Base-by-base conservation (phyloP, 179 eudicot species). In the Beta macrorhiza region DNA sequence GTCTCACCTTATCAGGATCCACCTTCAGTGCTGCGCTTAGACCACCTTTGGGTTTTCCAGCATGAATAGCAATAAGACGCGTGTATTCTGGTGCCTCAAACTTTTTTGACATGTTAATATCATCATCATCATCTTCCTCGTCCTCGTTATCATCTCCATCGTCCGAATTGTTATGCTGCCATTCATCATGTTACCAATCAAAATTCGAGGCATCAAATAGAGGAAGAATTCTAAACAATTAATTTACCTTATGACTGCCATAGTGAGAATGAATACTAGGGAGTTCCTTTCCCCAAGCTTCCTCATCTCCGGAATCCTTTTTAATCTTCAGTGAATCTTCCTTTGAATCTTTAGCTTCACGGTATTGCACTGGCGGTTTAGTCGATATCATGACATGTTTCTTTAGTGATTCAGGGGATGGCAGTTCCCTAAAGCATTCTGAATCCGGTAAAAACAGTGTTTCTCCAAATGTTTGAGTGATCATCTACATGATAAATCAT, bases 41-140 rank as follows among this genome's bases (percentile, higher is more conserved):
- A 78, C 93, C 99, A 74, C 99, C 99, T 82, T 91, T 92, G 17
- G 97, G 97, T 81, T 96, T 96, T 79, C 99, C 99, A 62, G 99
- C 99, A 86, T 87, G 98, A 82, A 96, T 96, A 74, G 97, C 93
- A 87, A 96, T 96, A 69, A 94, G 84, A 44, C 88, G 90, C 85
- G 76, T 91, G 75, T 96, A 96, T 67, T 90, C 97, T 17, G 96
- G 90, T 74, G 93, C 98, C 65, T 56, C 83, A 68, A 72, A 69
- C 44, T 90, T 83, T 32, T 88, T 80, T 61, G 90, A 82, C 83
- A 87, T 88, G 7, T 74, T 73, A 79, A 82, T 84, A 45, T 76
- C 86, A 44, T 85, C 88, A 49, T 88, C 78, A 42, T 82, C 88
- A 19, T 89, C 94, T 22, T 83, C 86, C 62, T 88, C 92, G 14